Evolutionary conservation across 2,329 filamentous ascomycete genomes (phyloP).

Genomic region (Zymoseptoria crescenta): DNA sequence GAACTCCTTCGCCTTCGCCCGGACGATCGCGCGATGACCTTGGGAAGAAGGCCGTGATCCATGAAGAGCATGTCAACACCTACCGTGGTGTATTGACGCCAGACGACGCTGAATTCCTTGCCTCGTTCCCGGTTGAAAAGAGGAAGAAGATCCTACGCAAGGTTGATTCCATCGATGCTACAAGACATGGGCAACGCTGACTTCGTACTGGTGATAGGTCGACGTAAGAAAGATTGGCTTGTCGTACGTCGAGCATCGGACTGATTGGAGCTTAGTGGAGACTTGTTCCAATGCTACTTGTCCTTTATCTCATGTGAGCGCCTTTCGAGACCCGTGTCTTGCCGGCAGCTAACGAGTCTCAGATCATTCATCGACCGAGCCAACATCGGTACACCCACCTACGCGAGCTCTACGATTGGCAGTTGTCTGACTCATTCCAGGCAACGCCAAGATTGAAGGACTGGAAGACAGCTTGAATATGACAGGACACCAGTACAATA

Average conservation of each 20-base stretch:
- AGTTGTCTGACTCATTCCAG: neutral
- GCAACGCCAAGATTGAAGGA: constrained; percentile 23
- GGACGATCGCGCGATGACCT: neutral
- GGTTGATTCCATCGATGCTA: neutral
- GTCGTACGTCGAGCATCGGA: neutral
- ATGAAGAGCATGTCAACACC: neutral
- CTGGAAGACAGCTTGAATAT: constrained; percentile 39
- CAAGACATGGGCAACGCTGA: neutral
- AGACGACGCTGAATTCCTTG: constrained; percentile 26
- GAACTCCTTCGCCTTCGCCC: neutral
- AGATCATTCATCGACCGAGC: constrained; percentile 25
- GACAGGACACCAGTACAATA: constrained; percentile 34
- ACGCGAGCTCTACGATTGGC: neutral
- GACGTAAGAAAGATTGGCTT: constrained; percentile 13
- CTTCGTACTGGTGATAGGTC: constrained; percentile 27
- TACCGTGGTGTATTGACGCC: neutral
- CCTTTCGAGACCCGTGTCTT: neutral
- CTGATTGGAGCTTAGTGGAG: constrained; percentile 7
- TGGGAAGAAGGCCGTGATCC: neutral
- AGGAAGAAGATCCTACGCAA: constrained; percentile 26
- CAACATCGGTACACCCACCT: constrained; percentile 13
- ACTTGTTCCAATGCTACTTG: constrained; percentile 31
- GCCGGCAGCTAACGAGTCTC: neutral
- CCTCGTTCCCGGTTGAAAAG: constrained; percentile 18
- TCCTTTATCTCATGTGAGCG: constrained; percentile 28